These are phyloP conservation scores for Dendrocalamus sinicus DNA, from an alignment of 176 grass and related monocot genomes.

Conservation along the genomic window DNA sequence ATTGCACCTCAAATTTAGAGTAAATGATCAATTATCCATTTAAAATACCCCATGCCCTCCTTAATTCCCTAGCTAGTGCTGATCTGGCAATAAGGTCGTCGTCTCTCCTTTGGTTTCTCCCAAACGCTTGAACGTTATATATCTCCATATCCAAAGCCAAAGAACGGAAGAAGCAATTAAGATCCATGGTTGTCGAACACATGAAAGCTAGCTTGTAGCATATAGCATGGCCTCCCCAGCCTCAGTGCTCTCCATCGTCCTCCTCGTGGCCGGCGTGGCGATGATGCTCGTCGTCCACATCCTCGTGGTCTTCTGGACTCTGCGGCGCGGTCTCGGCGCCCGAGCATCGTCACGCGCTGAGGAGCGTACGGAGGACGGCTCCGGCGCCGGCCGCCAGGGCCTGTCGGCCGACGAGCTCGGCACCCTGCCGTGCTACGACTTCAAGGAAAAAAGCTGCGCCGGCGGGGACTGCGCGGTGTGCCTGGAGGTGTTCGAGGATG, in stretches of 20 bases:
- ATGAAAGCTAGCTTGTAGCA: not conserved
- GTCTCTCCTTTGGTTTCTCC: conserved; percentile 41
- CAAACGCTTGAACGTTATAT: not conserved
- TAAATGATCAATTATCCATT: no score
- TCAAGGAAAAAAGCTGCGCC: not conserved
- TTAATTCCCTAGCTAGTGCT: not conserved
- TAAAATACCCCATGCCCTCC: no score
- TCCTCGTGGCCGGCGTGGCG: conserved; percentile 29
- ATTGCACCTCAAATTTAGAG: no score
- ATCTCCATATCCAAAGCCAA: conserved; percentile 32
- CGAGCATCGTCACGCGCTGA: not conserved
- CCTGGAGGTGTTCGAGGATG: conserved; percentile 52
- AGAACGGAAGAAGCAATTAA: conserved; percentile 29
- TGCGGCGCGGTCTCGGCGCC: conserved; percentile 15
- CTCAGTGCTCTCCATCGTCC: conserved; percentile 29
- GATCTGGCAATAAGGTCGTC: not conserved
- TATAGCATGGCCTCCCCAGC: not conserved
- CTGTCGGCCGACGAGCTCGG: conserved; percentile 48
- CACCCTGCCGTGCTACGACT: conserved; percentile 57
- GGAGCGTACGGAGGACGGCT: not conserved
- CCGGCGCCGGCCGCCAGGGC: conserved; percentile 7
- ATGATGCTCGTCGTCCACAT: conserved; percentile 44
- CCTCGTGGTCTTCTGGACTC: conserved; percentile 32
- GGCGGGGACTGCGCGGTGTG: conserved; percentile 60
- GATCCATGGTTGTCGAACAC: conserved; percentile 7